Evolutionary conservation across 768 basidiomycete genomes (phyloP), one percentile per base, ranked within the genome.

Genomic region (Multifurca ochricompacta): DNA sequence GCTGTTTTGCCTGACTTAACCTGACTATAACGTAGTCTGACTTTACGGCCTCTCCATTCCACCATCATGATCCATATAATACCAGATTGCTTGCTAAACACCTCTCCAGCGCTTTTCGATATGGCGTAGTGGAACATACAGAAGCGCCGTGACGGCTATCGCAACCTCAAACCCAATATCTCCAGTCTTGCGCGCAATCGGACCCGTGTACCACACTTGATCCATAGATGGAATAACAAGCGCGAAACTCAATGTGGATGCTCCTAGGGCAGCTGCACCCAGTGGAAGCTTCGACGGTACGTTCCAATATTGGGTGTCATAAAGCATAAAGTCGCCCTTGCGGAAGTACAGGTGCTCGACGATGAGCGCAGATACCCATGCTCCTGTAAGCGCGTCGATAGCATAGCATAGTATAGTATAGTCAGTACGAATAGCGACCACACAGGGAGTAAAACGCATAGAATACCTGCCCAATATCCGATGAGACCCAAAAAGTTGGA

Each of bases 101-200:
- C 49, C 55, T 16, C 30, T 51, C 32, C 35, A 55, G 16, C 51
- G 51, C 47, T 47, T 52, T 51, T 73, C 72, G 2, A 71, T 16
- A 35, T 34, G 56, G 23, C 86, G 70, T 31, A 87, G 71, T 2
- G 77, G 78, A 4, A 80, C 16, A 65, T 85, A 87, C 34, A 78
- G 59, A 34, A 78, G 16, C 11, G 65, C 70, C 0, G 77, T 74
- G 6, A 74, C 67, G 4, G 68, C 64, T 48, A 83, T 78, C 0
- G 83, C 83, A 14, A 81, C 67, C 54, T 85, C 73, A 35, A 90
- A 77, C 3, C 84, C 87, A 48, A 90, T 80, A 66, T 90, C 87
- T 3, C 87, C 87, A 10, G 82, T 73, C 7, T 63, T 69, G 32
- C 64, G 60, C 3, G 85, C 86, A 18, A 89, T 80, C 0, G 85